Evolutionary conservation across 2,329 filamentous ascomycete species (phyloP).

Genomic region (Xylaria hypoxylon): DNA sequence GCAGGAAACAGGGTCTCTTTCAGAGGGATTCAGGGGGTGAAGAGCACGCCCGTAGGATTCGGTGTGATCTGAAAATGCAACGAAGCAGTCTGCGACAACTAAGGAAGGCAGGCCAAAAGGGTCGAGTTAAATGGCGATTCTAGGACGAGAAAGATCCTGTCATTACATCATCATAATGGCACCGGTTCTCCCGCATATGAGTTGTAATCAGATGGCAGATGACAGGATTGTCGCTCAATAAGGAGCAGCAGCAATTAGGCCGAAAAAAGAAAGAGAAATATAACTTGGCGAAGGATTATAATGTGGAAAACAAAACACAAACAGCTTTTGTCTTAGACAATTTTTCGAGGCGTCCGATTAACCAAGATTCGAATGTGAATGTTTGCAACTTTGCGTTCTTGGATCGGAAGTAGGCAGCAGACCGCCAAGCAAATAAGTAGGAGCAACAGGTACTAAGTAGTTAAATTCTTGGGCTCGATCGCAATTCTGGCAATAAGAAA

Average conservation of each 20-base stretch:
- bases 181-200: conserved; percentile 4
- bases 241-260: not conserved
- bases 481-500: conserved; percentile 1
- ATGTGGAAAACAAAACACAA: not conserved
- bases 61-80: conserved; percentile 3
- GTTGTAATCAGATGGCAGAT: not conserved
- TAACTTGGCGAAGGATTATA: not conserved
- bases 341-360: conserved; percentile 6
- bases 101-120: conserved; percentile 1
- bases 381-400: not conserved
- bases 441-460: not conserved
- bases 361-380: conserved; percentile 17
- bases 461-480: conserved; percentile 4
- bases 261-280: not conserved
- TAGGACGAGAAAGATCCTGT: not conserved
- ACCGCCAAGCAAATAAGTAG: conserved; percentile 23
- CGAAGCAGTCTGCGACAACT: conserved; percentile 3
- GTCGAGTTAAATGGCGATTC: conserved; percentile 3
- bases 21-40: not conserved
- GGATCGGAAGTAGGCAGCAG: conserved; percentile 2
- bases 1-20: not conserved
- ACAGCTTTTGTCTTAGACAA: conserved; percentile 9
- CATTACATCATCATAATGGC: conserved; percentile 28
- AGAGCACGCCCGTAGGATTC: not conserved
- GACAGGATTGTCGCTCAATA: conserved; percentile 18